Conservation (phyloP, 257 asterid genomes). For the Solanum peruvianum region DNA sequence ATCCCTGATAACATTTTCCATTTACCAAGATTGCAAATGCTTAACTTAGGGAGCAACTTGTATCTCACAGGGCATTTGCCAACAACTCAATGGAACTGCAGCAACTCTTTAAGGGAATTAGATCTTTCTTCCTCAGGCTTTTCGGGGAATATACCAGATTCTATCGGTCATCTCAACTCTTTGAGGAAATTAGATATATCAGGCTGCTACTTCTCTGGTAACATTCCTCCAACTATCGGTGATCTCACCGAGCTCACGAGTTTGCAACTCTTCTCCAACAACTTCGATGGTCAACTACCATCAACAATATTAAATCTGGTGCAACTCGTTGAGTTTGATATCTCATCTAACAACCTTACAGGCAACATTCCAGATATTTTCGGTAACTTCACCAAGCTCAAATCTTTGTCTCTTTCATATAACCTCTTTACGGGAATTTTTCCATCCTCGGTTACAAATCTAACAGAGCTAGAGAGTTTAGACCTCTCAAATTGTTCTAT, state of each 20-base stretch:
- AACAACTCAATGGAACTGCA: constrained; percentile 4
- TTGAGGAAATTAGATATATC: constrained; percentile 1
- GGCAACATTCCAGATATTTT: constrained; percentile 2
- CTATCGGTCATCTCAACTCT: constrained; percentile 3
- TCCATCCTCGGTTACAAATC: not conserved
- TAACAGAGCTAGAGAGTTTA: not conserved
- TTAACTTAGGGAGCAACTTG: not conserved
- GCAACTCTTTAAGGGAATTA: not conserved
- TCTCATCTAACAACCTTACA: constrained; percentile 11
- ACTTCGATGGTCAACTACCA: constrained; percentile 9
- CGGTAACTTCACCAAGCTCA: not conserved
- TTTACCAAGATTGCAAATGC: constrained; percentile 3
- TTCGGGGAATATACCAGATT: constrained; percentile 11
- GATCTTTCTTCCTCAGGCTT: constrained; percentile 2
- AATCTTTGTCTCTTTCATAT: not conserved
- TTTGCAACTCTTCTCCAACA: constrained; percentile 1
- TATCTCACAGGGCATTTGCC: constrained; percentile 8
- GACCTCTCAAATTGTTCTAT: not conserved
- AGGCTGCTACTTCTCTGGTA: constrained; percentile 5
- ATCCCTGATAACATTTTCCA: constrained; percentile 2
- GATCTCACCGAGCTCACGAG: constrained; percentile 1
- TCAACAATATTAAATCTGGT: constrained; percentile 4
- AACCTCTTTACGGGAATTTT: not conserved
- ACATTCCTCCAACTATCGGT: constrained; percentile 12
- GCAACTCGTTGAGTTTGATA: constrained; percentile 1